Evolutionary conservation across 2,329 filamentous ascomycete genomes (phyloP), one percentile per base, ranked within the genome.

Genomic region (Didymella glomerata): DNA sequence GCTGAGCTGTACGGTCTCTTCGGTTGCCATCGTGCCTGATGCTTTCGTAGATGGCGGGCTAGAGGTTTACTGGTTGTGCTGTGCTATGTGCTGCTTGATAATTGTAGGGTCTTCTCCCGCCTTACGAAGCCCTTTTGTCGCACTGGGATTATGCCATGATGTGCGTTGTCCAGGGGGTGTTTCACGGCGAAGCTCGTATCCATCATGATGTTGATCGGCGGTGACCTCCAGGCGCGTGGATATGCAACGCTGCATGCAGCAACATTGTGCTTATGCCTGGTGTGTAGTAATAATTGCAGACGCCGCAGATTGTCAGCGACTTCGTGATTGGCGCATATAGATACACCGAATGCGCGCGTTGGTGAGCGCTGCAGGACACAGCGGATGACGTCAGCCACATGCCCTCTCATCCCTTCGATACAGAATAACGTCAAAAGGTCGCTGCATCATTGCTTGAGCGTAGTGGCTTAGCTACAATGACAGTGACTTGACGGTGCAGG

Each of bases 1-100:
- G 47, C 58, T 62, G 34, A 78, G 71, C 44, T 71, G 60, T 20
- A 77, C 75, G 11, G 70, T 74, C 24, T 75, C 74, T 67, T 73
- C 70, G 16, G 74, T 76, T 11, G 76, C 76, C 76, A 77, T 78
- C 40, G 40, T 66, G n/a, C 11, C 2, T 10, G 44, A 16, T 16
- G 28, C 6, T 11, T 2, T 48, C 8, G 36, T 52, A 2, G 14
- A 36, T 11, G n/a, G n/a, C 16, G 9, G n/a, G 14, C 24, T 24
- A n/a, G 16, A 16, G 2, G 32, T 3, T 9, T 13, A n/a, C 20
- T 40, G 11, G 24, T 22, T 20, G 16, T 47, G n/a, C 3, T 30
- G 13, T n/a, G 18, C n/a, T 32, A 10, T 30, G 11, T 8, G n/a
- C 2, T 54, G 7, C 6, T 11, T 5, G 20, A 30, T 1, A 14